Evolutionary conservation across 352 stramenopile species (phyloP), one percentile per base, ranked within the genome.

Genomic region (Phytophthora sansomeana): DNA sequence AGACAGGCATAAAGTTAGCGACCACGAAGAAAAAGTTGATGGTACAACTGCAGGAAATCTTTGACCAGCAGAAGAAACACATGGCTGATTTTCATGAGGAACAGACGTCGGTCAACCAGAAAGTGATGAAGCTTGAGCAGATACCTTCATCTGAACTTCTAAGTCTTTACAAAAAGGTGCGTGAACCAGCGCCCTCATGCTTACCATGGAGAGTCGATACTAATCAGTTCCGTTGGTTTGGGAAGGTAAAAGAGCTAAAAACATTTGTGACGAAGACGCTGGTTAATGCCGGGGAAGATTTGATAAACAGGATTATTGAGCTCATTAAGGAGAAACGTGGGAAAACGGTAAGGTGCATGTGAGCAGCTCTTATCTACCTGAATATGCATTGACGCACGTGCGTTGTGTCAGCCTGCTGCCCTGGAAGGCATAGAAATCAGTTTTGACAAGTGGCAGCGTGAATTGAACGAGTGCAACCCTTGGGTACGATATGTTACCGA

Each of bases 261-360:
- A 46, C 36, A 3, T 89, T 88, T 42, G 39, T 94, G 59, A 81
- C 51, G 29, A 77, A 72, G 19, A 76, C 69, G 6, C 48, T 92
- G 8, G 80, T 91, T 50, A 81, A 83, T 19, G 76, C 70, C 3
- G 85, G 85, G 13, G 83, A 92, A 76, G 82, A 94, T 74, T 75
- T 82, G 26, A 89, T 94, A 76, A 87, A 93, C 48, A 60, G 41
- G 7, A 85, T 93, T 47, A 80, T 87, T 47, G 19, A 47, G 28
- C 6, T 14, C 28, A 66, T 74, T 38, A 73, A 64, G 8, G 58
- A 74, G 13, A 89, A 82, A 43, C 58, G 70, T 35, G 70, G 65
- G 10, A 69, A 60, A 30, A 24, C 80, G 72, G 85, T 93, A 75
- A 38, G 54, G 57, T 28, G 16, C n/a, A 30, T 10, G 38, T 42